Evolutionary conservation across 2,329 filamentous ascomycete genomes (phyloP).

Genomic region (Sclerotinia spermophila): DNA sequence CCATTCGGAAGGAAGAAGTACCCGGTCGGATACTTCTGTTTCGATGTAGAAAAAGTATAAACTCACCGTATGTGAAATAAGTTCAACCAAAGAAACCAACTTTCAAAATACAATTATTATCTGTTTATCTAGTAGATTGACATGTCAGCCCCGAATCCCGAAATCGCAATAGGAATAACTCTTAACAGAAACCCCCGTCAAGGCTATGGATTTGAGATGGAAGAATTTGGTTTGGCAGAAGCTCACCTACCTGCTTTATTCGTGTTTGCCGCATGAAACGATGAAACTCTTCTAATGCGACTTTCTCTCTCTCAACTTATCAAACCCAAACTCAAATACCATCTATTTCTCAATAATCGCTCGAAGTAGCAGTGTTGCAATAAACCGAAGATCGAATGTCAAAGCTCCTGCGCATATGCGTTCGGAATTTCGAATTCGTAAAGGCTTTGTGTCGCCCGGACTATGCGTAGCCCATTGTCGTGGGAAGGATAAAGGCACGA

Average conservation of each 20-base stretch:
- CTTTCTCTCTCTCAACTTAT: slow-evolving; percentile 23
- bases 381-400: slow-evolving; percentile 26
- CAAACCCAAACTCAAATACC: slow-evolving; percentile 23
- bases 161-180: not conserved
- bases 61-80: slow-evolving; percentile 18
- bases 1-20: not conserved
- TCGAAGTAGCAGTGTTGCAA: slow-evolving; percentile 25
- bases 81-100: not conserved
- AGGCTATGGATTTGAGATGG: not conserved
- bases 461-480: slow-evolving; percentile 37
- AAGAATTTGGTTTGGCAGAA: not conserved
- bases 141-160: not conserved
- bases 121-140: slow-evolving; percentile 16
- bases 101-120: slow-evolving; percentile 21
- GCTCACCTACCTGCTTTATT: slow-evolving; percentile 26
- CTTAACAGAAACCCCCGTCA: not conserved
- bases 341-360: slow-evolving; percentile 25
- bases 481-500: slow-evolving; percentile 22
- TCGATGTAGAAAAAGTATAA: slow-evolving; percentile 1
- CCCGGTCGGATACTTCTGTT: slow-evolving; percentile 4
- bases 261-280: slow-evolving; percentile 25
- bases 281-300: slow-evolving; percentile 19
- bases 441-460: slow-evolving; percentile 34
- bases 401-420: slow-evolving; percentile 28
- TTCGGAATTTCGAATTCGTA: slow-evolving; percentile 11